Conservation (phyloP, 371 early-diverging fungal species). For the Blastocladiella emersonii region DNA sequence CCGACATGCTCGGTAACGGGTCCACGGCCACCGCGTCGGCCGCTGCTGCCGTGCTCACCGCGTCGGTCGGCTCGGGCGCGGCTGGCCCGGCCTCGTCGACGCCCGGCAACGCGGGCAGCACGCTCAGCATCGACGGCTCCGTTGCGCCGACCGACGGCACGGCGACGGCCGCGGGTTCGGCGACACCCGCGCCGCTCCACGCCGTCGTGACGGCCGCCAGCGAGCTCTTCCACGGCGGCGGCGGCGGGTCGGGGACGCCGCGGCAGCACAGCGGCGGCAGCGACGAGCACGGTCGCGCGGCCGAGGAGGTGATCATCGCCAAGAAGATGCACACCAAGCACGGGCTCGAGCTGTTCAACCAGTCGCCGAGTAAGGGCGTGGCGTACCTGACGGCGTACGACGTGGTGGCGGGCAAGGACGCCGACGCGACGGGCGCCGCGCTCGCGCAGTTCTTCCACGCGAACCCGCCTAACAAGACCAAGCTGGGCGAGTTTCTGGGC, state of each 20-base stretch:
- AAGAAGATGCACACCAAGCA: conserved; percentile 11
- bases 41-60: neutral
- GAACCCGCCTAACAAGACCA: conserved; percentile 21
- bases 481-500: conserved; percentile 41
- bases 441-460: conserved; percentile 25
- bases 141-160: neutral
- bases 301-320: neutral
- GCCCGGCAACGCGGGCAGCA: neutral
- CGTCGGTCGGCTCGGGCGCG: neutral
- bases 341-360: conserved; percentile 26
- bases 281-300: neutral
- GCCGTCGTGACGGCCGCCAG: neutral
- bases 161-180: neutral
- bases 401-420: conserved; percentile 13
- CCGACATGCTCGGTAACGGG: too few relatives aligned
- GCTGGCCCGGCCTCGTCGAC: neutral
- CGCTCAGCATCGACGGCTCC: neutral
- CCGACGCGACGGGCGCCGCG: conserved; percentile 5
- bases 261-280: neutral
- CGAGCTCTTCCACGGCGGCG: neutral
- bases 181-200: neutral
- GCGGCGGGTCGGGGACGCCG: neutral
- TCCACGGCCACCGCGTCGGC: conserved; percentile 4
- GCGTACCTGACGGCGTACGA: conserved; percentile 21
- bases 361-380: conserved; percentile 28